phyloP scores from a whole-genome alignment of 495 filamentous ascomycete species.

The Aspergillus haitiensis region DNA sequence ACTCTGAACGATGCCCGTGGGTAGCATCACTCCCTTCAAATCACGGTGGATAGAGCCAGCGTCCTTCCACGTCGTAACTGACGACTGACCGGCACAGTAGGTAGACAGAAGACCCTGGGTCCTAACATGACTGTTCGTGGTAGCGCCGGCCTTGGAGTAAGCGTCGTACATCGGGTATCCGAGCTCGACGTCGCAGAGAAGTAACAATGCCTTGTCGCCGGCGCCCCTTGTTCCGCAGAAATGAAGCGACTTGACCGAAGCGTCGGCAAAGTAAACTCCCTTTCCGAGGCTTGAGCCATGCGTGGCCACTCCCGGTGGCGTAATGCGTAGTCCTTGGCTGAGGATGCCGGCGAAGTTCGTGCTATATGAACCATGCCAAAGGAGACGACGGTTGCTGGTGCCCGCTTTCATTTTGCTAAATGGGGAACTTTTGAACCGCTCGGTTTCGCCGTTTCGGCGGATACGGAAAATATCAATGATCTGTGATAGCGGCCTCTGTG shows the following conservation, averaged over 20 bases:
- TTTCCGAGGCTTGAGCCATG: neutral
- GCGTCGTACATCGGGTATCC: neutral
- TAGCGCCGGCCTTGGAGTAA: neutral
- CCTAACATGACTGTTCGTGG: neutral
- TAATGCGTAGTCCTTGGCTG: neutral
- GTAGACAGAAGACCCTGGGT: neutral
- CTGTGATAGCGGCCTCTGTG: neutral
- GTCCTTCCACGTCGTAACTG: neutral
- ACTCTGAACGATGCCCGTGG: neutral
- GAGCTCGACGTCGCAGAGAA: conserved; percentile 79
- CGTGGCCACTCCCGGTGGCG: neutral
- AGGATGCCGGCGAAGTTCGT: conserved; percentile 1
- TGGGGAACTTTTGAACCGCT: neutral
- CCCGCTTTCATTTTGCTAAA: neutral
- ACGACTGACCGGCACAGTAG: neutral
- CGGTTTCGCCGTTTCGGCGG: neutral
- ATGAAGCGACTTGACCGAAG: conserved; percentile 69
- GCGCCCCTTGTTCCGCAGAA: conserved; percentile 62
- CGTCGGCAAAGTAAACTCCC: conserved; percentile 62
- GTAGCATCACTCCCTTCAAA: neutral
- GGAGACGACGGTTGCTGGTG: conserved; percentile 3
- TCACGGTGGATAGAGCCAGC: neutral
- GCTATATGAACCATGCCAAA: neutral
- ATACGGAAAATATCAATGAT: conserved; percentile 10
- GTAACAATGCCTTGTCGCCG: conserved; percentile 57